Evolutionary conservation across 1,139 yeast genomes (phyloP).

Genomic region (Kluyveromyces sp.): DNA sequence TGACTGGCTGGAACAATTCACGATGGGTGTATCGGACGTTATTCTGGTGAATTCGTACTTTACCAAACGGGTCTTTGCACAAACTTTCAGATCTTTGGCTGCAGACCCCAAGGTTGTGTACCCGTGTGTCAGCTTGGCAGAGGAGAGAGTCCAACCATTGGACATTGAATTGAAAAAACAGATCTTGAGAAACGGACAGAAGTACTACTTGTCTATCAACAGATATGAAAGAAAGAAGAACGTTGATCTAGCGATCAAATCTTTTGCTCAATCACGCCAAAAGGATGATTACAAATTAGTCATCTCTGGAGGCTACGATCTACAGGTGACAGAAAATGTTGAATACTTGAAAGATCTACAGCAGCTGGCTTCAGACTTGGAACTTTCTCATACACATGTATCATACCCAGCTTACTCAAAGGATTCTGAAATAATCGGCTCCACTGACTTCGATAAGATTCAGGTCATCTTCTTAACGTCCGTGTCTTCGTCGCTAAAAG

Average conservation of each 20-base stretch:
- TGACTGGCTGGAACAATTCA: slow-evolving; percentile 71
- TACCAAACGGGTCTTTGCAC: slow-evolving; percentile 61
- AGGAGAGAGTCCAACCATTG: slow-evolving; percentile 15
- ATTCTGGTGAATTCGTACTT: slow-evolving; percentile 84
- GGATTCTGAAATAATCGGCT: slow-evolving; percentile 31
- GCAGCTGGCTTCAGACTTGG: slow-evolving; percentile 40
- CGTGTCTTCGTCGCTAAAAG: slow-evolving; percentile 59
- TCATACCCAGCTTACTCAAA: slow-evolving; percentile 35
- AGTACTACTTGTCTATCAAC: slow-evolving; percentile 65
- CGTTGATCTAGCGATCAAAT: slow-evolving; percentile 63
- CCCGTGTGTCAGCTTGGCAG: slow-evolving; percentile 67
- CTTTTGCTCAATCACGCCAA: slow-evolving; percentile 43
- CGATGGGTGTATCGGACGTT: slow-evolving; percentile 69
- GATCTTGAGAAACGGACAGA: slow-evolving; percentile 17
- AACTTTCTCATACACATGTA: slow-evolving; percentile 43
- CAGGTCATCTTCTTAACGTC: slow-evolving; percentile 78
- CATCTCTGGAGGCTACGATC: slow-evolving; percentile 90
- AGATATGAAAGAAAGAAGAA: slow-evolving; percentile 86
- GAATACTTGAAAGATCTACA: slow-evolving; percentile 60
- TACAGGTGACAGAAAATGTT: slow-evolving; percentile 68
- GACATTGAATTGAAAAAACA: slow-evolving; percentile 19
- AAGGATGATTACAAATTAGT: slow-evolving; percentile 41
- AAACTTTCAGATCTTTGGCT: slow-evolving; percentile 45
- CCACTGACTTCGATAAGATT: slow-evolving; percentile 16
- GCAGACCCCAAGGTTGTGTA: slow-evolving; percentile 64